These are phyloP conservation scores for Ceratocystis harringtonii DNA, from an alignment of 2,329 filamentous ascomycete genomes.

Conservation along the genomic window DNA sequence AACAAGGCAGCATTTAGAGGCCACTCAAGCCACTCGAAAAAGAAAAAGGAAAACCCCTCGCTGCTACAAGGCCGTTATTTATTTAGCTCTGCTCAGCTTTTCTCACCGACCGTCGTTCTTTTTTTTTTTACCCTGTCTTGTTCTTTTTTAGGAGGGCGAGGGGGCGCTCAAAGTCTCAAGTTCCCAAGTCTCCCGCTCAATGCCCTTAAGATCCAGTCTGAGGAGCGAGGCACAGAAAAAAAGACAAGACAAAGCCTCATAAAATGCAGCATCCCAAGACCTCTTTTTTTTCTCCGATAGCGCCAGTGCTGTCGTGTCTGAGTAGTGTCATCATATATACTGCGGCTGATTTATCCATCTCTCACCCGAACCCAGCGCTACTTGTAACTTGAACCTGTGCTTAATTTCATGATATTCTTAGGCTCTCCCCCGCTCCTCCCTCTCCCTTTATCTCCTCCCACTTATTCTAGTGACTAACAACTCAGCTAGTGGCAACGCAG, in stretches of 20 bases:
- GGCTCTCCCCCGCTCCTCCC: neutral
- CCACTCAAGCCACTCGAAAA: neutral
- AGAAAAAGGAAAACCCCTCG: neutral
- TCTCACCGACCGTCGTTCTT: no score
- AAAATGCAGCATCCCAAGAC: neutral
- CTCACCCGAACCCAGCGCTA: neutral
- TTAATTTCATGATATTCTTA: neutral
- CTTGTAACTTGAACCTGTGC: neutral
- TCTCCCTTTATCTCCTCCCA: neutral
- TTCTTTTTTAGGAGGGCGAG: no score
- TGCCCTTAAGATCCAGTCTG: neutral
- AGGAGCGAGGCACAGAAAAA: neutral
- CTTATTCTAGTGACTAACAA: neutral
- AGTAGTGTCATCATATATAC: neutral
- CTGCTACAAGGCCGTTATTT: no score
- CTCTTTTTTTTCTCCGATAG: conserved; percentile 2
- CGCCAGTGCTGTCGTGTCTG: neutral
- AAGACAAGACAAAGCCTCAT: conserved; percentile 4
- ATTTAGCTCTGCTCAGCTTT: neutral
- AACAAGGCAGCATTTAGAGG: neutral
- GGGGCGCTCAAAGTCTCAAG: no score
- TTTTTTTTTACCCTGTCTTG: no score
- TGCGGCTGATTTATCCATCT: neutral
- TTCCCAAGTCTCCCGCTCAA: neutral
- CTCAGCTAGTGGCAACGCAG: neutral